Base-by-base conservation (phyloP, 176 grass and related monocot species). In the Raddia distichophylla region DNA sequence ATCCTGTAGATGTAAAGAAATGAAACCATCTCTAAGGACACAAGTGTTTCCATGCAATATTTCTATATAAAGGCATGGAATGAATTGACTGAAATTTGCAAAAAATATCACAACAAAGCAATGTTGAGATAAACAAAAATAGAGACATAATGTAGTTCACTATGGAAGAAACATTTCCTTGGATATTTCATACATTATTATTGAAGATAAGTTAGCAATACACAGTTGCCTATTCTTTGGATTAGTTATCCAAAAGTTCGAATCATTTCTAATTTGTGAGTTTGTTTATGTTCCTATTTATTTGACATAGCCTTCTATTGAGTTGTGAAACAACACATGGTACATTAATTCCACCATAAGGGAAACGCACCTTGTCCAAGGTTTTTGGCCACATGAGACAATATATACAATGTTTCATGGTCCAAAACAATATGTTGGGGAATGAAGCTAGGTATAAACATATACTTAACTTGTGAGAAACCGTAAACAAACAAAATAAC, bases 1-100 rank as follows among this genome's bases (percentile, higher is more conserved):
- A 79, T 93, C 91, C 91, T 93, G 85, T 67, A 80, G 13, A 88
- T 53, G 27, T 65, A 71, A 80, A 74, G 6, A 87, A 71, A 76
- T 69, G 6, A 87, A 67, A 64, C 17, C 69, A 75, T 64, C 20
- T 74, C 19, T 83, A 79, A 84, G n/a, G 33, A 61, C 16, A 3
- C 22, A 70, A 16, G n/a, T 69, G 6, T 48, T 80, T 66, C 64
- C 33, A 40, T 79, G 60, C 60, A 88, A 68, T 67, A 66, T 53
- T 53, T 82, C 16, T 20, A 71, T 40, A 76, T 19, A 61, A 44
- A 44, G 52, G 5, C 34, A 67, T 19, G 58, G 5, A 52, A 73
- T 68, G 15, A 16, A 79, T 60, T 17, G 1, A 66, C 19, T 20
- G 15, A 83, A 51, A 43, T 68, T 60, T 73, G 44, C 1, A 74